Conservation (phyloP, 331 rosid species). For the Quercus phellos region DNA sequence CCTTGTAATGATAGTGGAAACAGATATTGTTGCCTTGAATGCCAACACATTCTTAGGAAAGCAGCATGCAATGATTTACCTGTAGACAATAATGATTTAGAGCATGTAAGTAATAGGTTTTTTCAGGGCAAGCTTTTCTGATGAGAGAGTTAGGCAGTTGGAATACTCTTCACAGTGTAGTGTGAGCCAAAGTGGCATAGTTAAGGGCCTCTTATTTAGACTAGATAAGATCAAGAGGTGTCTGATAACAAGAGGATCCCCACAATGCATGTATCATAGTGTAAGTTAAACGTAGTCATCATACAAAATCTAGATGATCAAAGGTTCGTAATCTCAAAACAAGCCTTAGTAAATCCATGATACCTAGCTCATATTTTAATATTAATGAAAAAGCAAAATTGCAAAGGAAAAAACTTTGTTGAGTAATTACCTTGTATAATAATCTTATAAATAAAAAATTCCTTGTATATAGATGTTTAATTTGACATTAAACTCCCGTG, state of each 20-base stretch:
- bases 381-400: not conserved
- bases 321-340: not conserved
- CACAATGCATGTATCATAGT: not conserved
- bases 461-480: not conserved
- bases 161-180: not conserved
- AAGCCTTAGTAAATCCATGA: not conserved
- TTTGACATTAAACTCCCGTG: not conserved
- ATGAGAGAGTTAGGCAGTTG: not conserved
- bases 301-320: not conserved
- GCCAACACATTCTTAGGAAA: not conserved
- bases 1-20: not conserved
- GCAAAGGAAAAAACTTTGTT: not conserved
- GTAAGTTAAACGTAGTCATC: not conserved
- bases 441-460: no score
- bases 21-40: not conserved
- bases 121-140: not conserved
- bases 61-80: not conserved
- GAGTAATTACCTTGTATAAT: not conserved
- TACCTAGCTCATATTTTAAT: not conserved
- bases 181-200: not conserved
- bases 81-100: not conserved
- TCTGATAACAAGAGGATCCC: not conserved
- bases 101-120: not conserved
- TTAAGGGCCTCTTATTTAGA: not conserved
- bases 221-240: not conserved